phyloP scores from a whole-genome alignment of 768 basidiomycete species.

The Suillus alpinus region DNA sequence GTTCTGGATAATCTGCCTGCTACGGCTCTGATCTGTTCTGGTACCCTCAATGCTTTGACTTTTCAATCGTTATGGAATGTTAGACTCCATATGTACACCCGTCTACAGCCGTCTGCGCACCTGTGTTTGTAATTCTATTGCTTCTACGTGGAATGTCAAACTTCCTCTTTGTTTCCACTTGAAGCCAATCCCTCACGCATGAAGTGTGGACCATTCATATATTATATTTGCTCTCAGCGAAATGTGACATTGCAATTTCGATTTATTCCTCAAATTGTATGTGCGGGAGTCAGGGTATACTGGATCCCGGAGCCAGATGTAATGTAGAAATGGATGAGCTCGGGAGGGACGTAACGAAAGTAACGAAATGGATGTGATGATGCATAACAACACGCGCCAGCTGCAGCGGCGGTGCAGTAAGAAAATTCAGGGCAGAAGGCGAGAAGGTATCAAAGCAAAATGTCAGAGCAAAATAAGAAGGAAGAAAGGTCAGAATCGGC shows the following conservation, averaged over 20 bases:
- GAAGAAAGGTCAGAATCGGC: conserved; percentile 4
- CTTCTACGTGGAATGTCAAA: not conserved
- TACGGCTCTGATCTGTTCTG: too few species aligned
- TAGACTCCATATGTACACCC: not conserved
- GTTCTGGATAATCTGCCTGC: not conserved
- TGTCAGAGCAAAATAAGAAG: conserved; percentile 17
- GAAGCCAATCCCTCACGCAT: not conserved
- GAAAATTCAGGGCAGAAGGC: not conserved
- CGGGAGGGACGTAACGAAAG: conserved; percentile 9
- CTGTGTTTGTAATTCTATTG: not conserved
- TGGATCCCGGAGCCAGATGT: conserved; percentile 12
- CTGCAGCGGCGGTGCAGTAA: not conserved
- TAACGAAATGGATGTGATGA: conserved; percentile 7
- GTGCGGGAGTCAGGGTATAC: conserved; percentile 14
- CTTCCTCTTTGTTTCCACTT: not conserved
- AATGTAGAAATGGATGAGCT: conserved; percentile 9
- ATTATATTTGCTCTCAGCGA: not conserved
- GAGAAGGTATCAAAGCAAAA: conserved; percentile 9
- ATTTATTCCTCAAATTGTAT: conserved; percentile 4
- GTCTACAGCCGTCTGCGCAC: not conserved
- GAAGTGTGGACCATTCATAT: not conserved
- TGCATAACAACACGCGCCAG: not conserved
- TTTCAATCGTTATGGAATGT: not conserved
- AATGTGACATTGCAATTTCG: not conserved
- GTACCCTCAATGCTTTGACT: not conserved